These are phyloP conservation scores for Quillaja saponaria DNA, from an alignment of 306 rosid genomes.

Conservation along the genomic window DNA sequence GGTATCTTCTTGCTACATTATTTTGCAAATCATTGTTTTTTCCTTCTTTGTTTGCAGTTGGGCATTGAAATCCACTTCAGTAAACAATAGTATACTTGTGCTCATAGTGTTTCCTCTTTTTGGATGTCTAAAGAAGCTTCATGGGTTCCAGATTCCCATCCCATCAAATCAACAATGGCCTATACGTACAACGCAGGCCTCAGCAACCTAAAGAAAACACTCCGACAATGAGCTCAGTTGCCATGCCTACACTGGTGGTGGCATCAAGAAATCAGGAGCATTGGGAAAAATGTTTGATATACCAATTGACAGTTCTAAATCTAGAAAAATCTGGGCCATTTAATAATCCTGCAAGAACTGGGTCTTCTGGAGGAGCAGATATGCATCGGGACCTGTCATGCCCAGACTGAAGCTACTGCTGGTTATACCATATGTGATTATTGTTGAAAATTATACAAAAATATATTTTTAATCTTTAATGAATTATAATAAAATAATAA, in stretches of 20 bases:
- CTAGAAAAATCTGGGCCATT: constrained; percentile 96
- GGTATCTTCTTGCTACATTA: no score
- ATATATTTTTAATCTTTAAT: no score
- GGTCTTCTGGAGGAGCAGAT: constrained; percentile 88
- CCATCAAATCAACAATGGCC: constrained; percentile 98
- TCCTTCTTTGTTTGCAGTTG: constrained; percentile 26
- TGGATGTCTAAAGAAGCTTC: constrained; percentile 36
- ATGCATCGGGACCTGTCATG: constrained; percentile 92
- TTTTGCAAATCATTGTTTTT: no score
- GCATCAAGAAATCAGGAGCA: constrained; percentile 89
- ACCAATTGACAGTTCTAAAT: constrained; percentile 86
- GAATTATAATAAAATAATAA: no score
- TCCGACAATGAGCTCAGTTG: constrained; percentile 85
- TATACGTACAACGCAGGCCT: constrained; percentile 94
- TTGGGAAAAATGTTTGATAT: constrained; percentile 97
- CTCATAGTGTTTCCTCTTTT: not conserved
- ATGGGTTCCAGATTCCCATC: constrained; percentile 97
- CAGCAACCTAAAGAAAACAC: constrained; percentile 97
- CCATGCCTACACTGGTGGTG: constrained; percentile 99
- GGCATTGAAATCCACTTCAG: constrained; percentile 15
- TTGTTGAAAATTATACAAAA: no score
- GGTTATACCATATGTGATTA: constrained; percentile 48
- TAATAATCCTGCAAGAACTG: constrained; percentile 67
- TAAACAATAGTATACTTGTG: not conserved
- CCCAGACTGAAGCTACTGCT: constrained; percentile 67